A percentile compares a stretch with the other conserved stretches of the same genome.
phyloP scores from a whole-genome alignment of 2,329 filamentous ascomycete genomes.

The Fusarium zealandicum region DNA sequence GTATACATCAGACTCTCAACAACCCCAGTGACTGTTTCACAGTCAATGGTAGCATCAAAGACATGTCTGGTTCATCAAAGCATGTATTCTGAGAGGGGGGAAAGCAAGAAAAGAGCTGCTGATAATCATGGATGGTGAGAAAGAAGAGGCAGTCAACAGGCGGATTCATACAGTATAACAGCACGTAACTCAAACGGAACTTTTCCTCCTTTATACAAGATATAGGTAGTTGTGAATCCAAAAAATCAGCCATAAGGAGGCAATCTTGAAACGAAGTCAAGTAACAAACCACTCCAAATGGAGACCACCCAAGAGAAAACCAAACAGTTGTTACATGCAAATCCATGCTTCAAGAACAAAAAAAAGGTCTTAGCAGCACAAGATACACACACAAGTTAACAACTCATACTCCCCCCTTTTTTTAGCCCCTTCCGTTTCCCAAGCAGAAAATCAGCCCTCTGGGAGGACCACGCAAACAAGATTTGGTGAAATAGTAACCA shows the following conservation, averaged over 20 bases:
- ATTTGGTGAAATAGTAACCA: constrained; percentile 6
- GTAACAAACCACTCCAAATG: constrained; percentile 5
- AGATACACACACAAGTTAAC: constrained; percentile 27
- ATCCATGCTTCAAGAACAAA: constrained; percentile 13
- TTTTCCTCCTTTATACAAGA: background rate
- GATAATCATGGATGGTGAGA: no score
- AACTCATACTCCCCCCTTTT: constrained; percentile 36
- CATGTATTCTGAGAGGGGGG: background rate
- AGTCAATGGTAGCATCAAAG: no score
- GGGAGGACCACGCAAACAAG: constrained; percentile 14
- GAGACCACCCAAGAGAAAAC: background rate
- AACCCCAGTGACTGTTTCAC: no score
- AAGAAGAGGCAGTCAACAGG: background rate
- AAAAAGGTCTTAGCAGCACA: constrained; percentile 16
- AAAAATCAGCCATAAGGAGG: background rate
- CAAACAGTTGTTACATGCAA: constrained; percentile 10
- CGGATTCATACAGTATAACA: background rate
- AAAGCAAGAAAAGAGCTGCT: background rate
- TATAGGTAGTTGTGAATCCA: no score
- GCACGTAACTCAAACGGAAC: background rate
- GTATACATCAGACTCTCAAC: no score
- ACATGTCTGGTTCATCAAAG: no score
- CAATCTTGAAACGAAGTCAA: constrained; percentile 8
- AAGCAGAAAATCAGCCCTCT: constrained; percentile 1
- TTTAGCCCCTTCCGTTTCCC: constrained; percentile 1